phyloP scores from a whole-genome alignment of 805 yeast genomes.

The Wickerhamiella siamensis region DNA sequence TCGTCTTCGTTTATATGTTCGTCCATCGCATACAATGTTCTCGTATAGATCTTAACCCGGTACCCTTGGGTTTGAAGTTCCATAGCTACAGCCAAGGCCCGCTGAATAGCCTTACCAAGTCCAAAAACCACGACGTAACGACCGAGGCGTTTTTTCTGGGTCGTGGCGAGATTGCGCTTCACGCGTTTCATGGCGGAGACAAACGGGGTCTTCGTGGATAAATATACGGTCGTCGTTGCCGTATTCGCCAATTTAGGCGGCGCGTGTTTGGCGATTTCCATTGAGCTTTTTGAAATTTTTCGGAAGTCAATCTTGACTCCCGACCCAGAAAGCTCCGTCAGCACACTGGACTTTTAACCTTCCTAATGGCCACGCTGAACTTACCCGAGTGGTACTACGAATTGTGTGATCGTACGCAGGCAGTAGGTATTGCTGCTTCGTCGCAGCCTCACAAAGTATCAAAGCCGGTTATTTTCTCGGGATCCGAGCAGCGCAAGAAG shows the following conservation, averaged over 20 bases:
- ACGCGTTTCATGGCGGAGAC: conserved; percentile 58
- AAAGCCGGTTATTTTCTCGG: conserved; percentile 5
- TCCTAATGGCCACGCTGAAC: background rate
- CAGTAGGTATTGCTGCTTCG: conserved; percentile 9
- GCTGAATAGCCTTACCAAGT: conserved; percentile 60
- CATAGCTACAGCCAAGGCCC: conserved; percentile 46
- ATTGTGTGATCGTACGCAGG: conserved; percentile 14
- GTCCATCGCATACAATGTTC: conserved; percentile 55
- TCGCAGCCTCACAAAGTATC: conserved; percentile 7
- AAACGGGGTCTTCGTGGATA: conserved; percentile 57
- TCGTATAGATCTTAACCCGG: conserved; percentile 47
- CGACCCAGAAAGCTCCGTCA: no score
- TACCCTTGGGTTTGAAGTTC: conserved; percentile 39
- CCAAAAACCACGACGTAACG: conserved; percentile 47
- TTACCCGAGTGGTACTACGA: conserved; percentile 22
- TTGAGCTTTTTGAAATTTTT: no score
- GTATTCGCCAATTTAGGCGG: conserved; percentile 30
- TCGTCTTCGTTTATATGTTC: conserved; percentile 32
- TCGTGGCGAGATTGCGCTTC: conserved; percentile 35
- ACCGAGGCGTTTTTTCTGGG: conserved; percentile 29
- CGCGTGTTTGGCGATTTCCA: conserved; percentile 11
- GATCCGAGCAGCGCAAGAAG: conserved; percentile 4
- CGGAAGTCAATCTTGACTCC: no score
- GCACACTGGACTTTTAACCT: no score
- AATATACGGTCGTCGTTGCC: conserved; percentile 33